A percentile compares a stretch with the other conserved stretches of the same genome.
These are phyloP conservation scores for Schwanniomyces pseudopolymorphus DNA, from an alignment of 805 yeast species.

Conservation along the genomic window DNA sequence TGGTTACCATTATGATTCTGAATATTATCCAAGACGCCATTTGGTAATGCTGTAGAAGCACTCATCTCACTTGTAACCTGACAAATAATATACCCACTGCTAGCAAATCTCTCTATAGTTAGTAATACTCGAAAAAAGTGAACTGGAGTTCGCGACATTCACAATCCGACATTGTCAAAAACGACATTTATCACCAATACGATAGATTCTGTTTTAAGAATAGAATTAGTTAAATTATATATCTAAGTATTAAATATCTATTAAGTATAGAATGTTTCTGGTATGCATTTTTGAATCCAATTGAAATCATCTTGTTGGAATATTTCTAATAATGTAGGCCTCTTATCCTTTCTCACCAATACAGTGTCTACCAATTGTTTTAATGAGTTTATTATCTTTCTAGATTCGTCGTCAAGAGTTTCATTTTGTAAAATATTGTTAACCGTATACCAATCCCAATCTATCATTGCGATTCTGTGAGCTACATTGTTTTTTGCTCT, in stretches of 20 bases:
- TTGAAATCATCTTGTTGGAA: conserved; percentile 1
- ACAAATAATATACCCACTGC: background rate
- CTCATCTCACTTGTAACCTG: conserved; percentile 1
- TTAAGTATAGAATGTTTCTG: background rate
- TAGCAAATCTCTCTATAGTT: background rate
- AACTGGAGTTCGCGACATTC: background rate
- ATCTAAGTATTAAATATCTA: background rate
- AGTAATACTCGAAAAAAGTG: background rate
- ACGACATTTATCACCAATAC: too few species aligned
- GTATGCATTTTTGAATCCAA: conserved; percentile 4
- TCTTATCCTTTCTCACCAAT: conserved; percentile 38
- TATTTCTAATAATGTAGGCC: conserved; percentile 17
- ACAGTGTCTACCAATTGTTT: conserved; percentile 30
- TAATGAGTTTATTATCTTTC: conserved; percentile 18
- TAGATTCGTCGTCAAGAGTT: conserved; percentile 12
- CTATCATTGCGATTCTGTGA: conserved; percentile 87
- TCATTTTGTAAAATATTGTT: conserved; percentile 13
- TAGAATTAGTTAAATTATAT: background rate
- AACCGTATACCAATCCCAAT: conserved; percentile 80
- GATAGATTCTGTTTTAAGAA: too few species aligned
- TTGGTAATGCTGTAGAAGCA: background rate
- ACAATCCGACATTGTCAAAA: background rate
- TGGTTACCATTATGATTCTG: background rate
- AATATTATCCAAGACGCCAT: background rate
- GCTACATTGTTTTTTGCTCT: conserved; percentile 56